phyloP scores from a whole-genome alignment of 495 filamentous ascomycete species.

The Peziza echinospora region DNA sequence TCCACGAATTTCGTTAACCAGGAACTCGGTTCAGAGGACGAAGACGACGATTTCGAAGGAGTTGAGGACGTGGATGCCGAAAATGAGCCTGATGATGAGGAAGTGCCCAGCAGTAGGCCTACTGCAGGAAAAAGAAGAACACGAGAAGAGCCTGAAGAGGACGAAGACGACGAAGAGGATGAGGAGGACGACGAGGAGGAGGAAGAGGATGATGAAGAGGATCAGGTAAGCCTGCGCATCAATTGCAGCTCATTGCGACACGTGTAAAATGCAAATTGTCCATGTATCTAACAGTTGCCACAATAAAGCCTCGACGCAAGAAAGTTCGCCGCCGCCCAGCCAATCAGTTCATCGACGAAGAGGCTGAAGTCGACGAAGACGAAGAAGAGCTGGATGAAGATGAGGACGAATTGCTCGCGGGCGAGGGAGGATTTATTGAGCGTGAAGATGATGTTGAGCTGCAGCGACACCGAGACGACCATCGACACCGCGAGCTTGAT shows the following conservation, averaged over 20 bases:
- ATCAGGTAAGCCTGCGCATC: conserved; percentile 21
- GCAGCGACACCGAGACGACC: conserved; percentile 40
- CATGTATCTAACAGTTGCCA: neutral
- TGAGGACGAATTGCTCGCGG: conserved; percentile 59
- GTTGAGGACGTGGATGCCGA: conserved; percentile 6
- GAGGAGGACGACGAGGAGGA: conserved; percentile 31
- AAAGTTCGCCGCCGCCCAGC: conserved; percentile 44
- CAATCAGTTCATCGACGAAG: conserved; percentile 77
- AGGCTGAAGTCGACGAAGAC: conserved; percentile 83
- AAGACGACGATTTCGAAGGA: conserved; percentile 15
- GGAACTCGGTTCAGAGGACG: conserved; percentile 14
- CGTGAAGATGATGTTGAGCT: conserved; percentile 52
- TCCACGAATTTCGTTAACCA: conserved; percentile 9
- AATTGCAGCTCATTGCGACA: too few relatives aligned
- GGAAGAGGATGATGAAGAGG: conserved; percentile 29
- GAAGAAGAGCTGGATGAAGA: conserved; percentile 80
- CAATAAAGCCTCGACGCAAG: conserved; percentile 28
- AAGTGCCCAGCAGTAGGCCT: conserved; percentile 1
- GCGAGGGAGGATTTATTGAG: conserved; percentile 58
- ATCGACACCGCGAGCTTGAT: conserved; percentile 85
- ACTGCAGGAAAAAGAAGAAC: conserved; percentile 8
- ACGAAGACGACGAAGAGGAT: conserved; percentile 29
- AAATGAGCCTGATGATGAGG: conserved; percentile 16
- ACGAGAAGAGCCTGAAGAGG: conserved; percentile 24
- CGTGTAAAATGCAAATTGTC: too few relatives aligned